Percentiles rank a stretch among this genome's conserved stretches.
Evolutionary conservation across 257 asterid genomes (phyloP).

Genomic region (Ligustrum vulgare): DNA sequence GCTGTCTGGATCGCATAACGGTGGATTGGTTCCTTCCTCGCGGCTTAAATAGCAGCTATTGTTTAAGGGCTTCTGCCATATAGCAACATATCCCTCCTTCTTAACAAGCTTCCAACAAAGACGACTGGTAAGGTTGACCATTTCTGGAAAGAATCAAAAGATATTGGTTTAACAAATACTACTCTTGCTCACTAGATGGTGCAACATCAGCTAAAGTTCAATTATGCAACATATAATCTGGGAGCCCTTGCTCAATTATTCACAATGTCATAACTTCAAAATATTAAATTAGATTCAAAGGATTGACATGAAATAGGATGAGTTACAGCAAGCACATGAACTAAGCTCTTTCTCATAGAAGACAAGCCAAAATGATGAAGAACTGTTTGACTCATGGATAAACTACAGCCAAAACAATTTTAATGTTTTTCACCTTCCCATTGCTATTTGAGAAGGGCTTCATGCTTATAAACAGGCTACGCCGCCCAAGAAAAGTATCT

Average conservation of each 20-base stretch:
- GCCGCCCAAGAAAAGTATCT: slow-evolving; percentile 99
- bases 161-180: slow-evolving; percentile 14
- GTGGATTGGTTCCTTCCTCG: slow-evolving; percentile 69
- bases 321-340: not conserved
- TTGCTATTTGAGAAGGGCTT: slow-evolving; percentile 71
- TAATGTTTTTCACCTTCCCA: slow-evolving; percentile 70
- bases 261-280: slow-evolving; percentile 3
- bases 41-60: slow-evolving; percentile 87
- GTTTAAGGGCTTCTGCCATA: slow-evolving; percentile 87
- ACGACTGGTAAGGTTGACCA: slow-evolving; percentile 81
- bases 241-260: slow-evolving; percentile 11
- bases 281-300: not conserved
- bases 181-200: slow-evolving; percentile 12
- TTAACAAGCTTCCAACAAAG: slow-evolving; percentile 93
- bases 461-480: slow-evolving; percentile 96
- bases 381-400: not conserved
- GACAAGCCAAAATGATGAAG: slow-evolving; percentile 18
- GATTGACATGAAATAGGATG: not conserved
- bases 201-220: not conserved
- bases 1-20: slow-evolving; percentile 73
- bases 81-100: slow-evolving; percentile 91
- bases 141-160: slow-evolving; percentile 46
- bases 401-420: slow-evolving; percentile 10
- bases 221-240: not conserved
- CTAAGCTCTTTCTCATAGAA: not conserved